These are phyloP conservation scores for Mycena sanguinolenta DNA, from an alignment of 768 basidiomycete species.

Conservation along the genomic window DNA sequence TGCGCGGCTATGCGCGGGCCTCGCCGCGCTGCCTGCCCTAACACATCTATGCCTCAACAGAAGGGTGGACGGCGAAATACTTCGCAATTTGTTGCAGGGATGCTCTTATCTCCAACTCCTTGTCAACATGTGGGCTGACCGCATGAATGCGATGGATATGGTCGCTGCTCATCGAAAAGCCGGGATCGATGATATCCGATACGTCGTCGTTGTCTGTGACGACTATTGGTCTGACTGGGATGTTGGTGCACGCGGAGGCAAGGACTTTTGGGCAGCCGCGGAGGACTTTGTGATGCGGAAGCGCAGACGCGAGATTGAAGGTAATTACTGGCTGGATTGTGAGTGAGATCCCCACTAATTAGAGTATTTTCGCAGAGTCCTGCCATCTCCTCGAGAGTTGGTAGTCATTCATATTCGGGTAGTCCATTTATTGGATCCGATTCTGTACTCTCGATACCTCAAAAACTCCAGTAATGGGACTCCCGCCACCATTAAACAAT, in stretches of 20 bases:
- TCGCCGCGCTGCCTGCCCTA: slow-evolving; percentile 16
- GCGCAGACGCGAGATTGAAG: slow-evolving; percentile 20
- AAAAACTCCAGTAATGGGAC: too few relatives aligned
- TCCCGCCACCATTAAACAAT: too few relatives aligned
- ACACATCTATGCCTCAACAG: slow-evolving; percentile 26
- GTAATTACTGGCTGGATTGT: background rate
- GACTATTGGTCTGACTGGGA: slow-evolving; percentile 26
- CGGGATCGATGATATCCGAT: slow-evolving; percentile 13
- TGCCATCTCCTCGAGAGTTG: background rate
- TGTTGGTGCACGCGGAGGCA: slow-evolving; percentile 5
- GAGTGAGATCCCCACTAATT: background rate
- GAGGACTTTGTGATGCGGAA: slow-evolving; percentile 21
- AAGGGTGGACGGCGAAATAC: background rate
- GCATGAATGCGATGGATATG: background rate
- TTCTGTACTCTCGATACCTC: too few relatives aligned
- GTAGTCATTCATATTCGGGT: too few relatives aligned
- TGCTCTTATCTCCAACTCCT: slow-evolving; percentile 16
- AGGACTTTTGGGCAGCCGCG: slow-evolving; percentile 25
- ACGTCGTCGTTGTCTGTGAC: slow-evolving; percentile 15
- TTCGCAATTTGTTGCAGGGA: background rate
- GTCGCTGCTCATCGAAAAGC: background rate
- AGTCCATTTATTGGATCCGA: too few relatives aligned
- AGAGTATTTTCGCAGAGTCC: background rate
- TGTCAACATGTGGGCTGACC: slow-evolving; percentile 13
- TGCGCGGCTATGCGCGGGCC: background rate